Evolutionary conservation across 345 rosid genomes (phyloP), one percentile per base, ranked within the genome.

Genomic region (Populus alba): DNA sequence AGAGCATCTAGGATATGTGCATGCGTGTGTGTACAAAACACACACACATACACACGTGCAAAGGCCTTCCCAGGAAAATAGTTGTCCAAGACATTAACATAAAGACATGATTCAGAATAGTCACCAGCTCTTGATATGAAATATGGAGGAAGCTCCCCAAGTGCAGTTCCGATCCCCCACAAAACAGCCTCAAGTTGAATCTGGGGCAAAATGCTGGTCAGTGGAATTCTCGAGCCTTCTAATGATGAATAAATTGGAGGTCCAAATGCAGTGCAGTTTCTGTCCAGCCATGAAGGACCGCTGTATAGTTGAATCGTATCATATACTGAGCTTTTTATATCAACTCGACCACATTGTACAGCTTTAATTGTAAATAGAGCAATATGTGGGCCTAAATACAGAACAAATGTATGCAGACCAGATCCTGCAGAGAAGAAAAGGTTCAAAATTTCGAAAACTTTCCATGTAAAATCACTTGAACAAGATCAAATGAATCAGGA

Each of bases 141-240:
- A 92, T 94, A 96, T 39, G 99, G 99, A 86, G 99, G 99, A 86
- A 96, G 98, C 86, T 96, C 99, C 66, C 99, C 99, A 62, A 96
- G 97, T 62, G 98, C 98, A 31, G 99, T 96, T 76, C 99, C 99
- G 66, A 96, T 20, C 55, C 99, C 99, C 99, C 99, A 96, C 68
- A 96, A 79, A 77, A 92, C 72, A 59, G 95, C 97, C 85, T 96
- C 99, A 29, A 92, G 3, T 75, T 96, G 98, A 57, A 96, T 88
- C 85, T 96, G 93, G 16, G 97, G 97, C 87, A 94, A 73, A 82
- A 94, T 85, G 89, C 97, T 94, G 77, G 92, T 83, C 65, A 96
- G 90, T 2, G 99, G 99, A 69, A 96, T 91, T 82, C 94, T 89
- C 27, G 89, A 83, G 3, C 97, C 96, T 53, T 91, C 83, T 49